phyloP scores from a whole-genome alignment of 2,329 filamentous ascomycete genomes.

The Pseudogymnoascus sp. region DNA sequence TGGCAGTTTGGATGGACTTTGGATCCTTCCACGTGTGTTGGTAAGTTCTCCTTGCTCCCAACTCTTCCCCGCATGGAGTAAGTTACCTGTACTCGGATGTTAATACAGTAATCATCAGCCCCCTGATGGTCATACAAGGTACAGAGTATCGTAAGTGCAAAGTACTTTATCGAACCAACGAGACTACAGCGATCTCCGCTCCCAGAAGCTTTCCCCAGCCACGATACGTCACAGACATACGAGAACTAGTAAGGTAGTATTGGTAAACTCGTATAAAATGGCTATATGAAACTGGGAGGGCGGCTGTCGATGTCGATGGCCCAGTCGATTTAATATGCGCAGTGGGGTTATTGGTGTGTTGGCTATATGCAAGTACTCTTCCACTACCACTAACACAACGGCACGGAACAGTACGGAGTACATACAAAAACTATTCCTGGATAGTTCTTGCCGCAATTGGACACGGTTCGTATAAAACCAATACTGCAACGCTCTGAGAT shows the following conservation, averaged over 20 bases:
- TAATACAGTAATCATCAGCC: neutral
- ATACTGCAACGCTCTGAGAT: neutral
- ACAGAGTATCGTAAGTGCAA: neutral
- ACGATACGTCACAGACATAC: neutral
- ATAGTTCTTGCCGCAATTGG: neutral
- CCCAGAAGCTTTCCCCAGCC: neutral
- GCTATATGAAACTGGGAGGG: neutral
- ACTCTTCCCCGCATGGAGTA: neutral
- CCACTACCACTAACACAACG: neutral
- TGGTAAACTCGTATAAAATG: neutral
- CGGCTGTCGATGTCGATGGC: neutral
- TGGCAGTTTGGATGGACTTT: neutral
- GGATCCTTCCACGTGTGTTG: neutral
- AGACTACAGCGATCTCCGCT: neutral
- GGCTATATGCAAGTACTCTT: neutral
- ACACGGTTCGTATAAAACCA: neutral
- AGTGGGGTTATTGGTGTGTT: neutral
- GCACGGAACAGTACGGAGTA: neutral
- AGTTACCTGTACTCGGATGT: neutral
- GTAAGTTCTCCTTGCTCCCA: neutral
- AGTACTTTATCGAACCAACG: neutral
- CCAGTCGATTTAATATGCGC: neutral
- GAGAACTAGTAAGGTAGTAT: neutral
- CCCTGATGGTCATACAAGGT: neutral
- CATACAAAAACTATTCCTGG: neutral